Evolutionary conservation across 2,329 filamentous ascomycete genomes (phyloP).

Genomic region (Cryphonectria parasitica): DNA sequence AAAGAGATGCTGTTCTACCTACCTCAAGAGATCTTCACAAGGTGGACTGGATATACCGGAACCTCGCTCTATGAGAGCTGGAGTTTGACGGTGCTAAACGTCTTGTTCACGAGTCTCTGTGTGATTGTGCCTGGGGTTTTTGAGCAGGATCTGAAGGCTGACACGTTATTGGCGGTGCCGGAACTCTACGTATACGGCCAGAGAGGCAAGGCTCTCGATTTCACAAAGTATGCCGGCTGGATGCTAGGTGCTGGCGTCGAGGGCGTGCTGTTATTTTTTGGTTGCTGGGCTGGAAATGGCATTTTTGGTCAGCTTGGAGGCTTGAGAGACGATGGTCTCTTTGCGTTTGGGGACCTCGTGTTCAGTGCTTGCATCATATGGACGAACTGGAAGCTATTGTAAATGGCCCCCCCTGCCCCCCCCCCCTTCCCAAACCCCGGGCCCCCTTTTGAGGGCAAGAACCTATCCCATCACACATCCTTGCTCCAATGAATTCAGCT

Average conservation of each 20-base stretch:
- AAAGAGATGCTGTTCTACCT: constrained; percentile 85
- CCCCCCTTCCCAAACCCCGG: no score
- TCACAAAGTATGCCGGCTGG: constrained; percentile 75
- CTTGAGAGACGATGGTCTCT: constrained; percentile 70
- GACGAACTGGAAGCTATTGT: constrained; percentile 79
- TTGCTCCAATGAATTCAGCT: neutral
- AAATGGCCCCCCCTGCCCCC: constrained; percentile 45
- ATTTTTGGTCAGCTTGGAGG: constrained; percentile 46
- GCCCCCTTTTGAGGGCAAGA: neutral
- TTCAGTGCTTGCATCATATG: constrained; percentile 73
- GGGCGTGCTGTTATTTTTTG: constrained; percentile 73
- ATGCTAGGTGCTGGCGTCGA: constrained; percentile 74
- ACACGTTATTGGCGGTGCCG: constrained; percentile 87
- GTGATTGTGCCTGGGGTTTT: constrained; percentile 91
- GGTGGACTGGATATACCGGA: constrained; percentile 84
- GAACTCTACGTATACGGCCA: constrained; percentile 89
- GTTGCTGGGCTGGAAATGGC: constrained; percentile 56
- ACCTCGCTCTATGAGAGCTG: constrained; percentile 89
- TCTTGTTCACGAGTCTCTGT: constrained; percentile 85
- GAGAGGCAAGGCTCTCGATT: constrained; percentile 71
- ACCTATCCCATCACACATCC: neutral
- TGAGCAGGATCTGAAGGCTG: constrained; percentile 83
- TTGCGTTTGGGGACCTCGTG: constrained; percentile 72
- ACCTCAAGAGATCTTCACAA: constrained; percentile 81
- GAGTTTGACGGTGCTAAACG: constrained; percentile 90